Conservation (phyloP, 2,329 filamentous ascomycete species). For the Endoconidiophora laricicola region DNA sequence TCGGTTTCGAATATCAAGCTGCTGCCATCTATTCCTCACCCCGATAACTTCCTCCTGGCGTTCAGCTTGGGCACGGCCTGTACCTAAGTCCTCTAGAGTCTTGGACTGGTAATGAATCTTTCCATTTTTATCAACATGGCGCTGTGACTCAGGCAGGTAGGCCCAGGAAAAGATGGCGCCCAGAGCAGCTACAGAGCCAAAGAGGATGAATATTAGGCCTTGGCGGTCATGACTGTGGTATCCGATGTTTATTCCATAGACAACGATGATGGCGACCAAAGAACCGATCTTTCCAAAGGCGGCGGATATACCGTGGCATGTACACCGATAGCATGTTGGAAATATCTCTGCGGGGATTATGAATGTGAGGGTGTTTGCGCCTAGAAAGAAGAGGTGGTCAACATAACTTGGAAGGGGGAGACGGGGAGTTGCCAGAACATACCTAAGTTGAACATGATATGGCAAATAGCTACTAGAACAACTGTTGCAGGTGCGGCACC, state of each 20-base stretch:
- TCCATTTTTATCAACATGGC: constrained; percentile 21
- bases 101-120: constrained; percentile 27
- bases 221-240: constrained; percentile 27
- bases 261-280: constrained; percentile 33
- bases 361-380: constrained; percentile 46
- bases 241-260: constrained; percentile 31
- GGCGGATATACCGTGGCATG: constrained; percentile 45
- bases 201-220: constrained; percentile 33
- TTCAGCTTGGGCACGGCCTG: constrained; percentile 28
- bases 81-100: constrained; percentile 33
- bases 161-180: constrained; percentile 36
- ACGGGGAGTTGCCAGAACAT: constrained; percentile 11
- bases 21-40: constrained; percentile 26
- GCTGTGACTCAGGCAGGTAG: constrained; percentile 32
- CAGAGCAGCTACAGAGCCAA: constrained; percentile 31
- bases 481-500: constrained; percentile 29
- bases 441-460: constrained; percentile 41
- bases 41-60: constrained; percentile 29
- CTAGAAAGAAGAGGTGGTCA: constrained; percentile 18
- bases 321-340: constrained; percentile 44
- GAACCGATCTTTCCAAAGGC: constrained; percentile 42
- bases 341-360: constrained; percentile 49
- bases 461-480: constrained; percentile 33
- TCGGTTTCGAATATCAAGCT: constrained; percentile 10
- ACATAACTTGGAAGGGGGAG: background rate